Evolutionary conservation across 768 basidiomycete species (phyloP).

Genomic region (Naganishia antarctica): DNA sequence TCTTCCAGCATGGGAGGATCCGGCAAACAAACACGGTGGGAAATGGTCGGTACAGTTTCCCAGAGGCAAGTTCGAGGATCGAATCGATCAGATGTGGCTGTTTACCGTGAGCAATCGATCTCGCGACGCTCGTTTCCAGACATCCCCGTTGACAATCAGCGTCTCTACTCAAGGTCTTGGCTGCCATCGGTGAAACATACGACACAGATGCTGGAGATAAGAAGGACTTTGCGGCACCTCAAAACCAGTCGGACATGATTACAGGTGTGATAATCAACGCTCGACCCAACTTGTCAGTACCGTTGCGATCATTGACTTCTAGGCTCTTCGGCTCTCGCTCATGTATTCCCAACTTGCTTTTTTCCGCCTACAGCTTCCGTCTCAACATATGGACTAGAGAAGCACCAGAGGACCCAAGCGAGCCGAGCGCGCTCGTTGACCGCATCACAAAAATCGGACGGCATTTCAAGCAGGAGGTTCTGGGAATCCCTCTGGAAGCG

Average conservation of each 20-base stretch:
- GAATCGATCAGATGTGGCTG: constrained; percentile 95
- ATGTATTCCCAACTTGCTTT: not conserved
- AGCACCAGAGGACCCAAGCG: constrained; percentile 56
- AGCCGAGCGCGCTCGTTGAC: constrained; percentile 59
- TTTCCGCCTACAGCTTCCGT: constrained; percentile 71
- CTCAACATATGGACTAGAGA: constrained; percentile 95
- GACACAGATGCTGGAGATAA: constrained; percentile 52
- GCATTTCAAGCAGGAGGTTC: constrained; percentile 85
- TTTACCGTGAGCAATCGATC: constrained; percentile 65
- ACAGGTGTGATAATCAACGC: constrained; percentile 94
- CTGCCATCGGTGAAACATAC: constrained; percentile 97
- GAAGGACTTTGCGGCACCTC: not conserved
- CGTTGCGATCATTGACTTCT: not conserved
- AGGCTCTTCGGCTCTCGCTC: not conserved
- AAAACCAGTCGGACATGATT: constrained; percentile 56
- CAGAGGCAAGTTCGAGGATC: constrained; percentile 77
- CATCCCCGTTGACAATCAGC: not conserved
- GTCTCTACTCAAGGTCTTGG: constrained; percentile 71
- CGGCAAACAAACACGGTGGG: constrained; percentile 92
- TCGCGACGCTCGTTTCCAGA: not conserved
- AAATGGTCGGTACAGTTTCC: constrained; percentile 99
- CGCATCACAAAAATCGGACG: constrained; percentile 77
- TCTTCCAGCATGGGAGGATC: constrained; percentile 96
- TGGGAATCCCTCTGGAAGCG: constrained; percentile 71
- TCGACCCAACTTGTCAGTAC: constrained; percentile 57